These are phyloP conservation scores for Thalassiosira profunda DNA, from an alignment of 108 stramenopile genomes.

Conservation along the genomic window DNA sequence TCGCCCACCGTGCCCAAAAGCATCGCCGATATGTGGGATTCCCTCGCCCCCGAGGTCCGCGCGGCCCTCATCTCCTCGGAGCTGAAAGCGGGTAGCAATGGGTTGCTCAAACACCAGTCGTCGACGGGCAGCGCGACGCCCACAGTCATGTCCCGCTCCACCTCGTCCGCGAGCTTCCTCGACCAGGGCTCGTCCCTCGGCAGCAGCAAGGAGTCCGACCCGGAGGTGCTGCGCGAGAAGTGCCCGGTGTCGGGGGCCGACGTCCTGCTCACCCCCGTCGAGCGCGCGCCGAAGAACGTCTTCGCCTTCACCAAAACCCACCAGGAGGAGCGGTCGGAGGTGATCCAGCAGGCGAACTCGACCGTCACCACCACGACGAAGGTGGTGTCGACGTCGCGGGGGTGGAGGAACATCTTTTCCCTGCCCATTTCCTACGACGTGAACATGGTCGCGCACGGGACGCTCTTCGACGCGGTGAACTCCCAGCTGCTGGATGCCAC, in stretches of 20 bases:
- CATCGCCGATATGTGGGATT: constrained; percentile 77
- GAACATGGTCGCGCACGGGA: constrained; percentile 84
- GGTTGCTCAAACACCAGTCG: constrained; percentile 15
- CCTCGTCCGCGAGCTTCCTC: constrained; percentile 17
- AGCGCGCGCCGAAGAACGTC: constrained; percentile 87
- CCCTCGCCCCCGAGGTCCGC: constrained; percentile 66
- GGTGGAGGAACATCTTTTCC: constrained; percentile 90
- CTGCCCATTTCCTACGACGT: constrained; percentile 93
- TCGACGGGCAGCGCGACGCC: constrained; percentile 20
- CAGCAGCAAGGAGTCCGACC: constrained; percentile 33
- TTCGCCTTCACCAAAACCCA: constrained; percentile 81
- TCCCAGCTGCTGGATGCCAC: constrained; percentile 80
- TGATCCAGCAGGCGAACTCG: constrained; percentile 63
- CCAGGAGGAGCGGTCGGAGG: constrained; percentile 53
- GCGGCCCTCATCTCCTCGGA: constrained; percentile 70
- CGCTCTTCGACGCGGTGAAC: constrained; percentile 75
- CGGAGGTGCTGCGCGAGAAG: constrained; percentile 52
- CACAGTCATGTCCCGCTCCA: constrained; percentile 46
- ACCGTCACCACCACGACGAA: constrained; percentile 87
- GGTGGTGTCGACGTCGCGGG: constrained; percentile 67
- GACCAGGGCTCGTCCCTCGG: constrained; percentile 50
- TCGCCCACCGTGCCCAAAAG: constrained; percentile 56
- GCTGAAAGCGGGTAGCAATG: constrained; percentile 27
- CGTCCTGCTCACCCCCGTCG: constrained; percentile 67
- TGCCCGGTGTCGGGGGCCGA: constrained; percentile 72